Evolutionary conservation across 1,284 basidiomycete species (phyloP).

Genomic region (Tylopilus sp.): DNA sequence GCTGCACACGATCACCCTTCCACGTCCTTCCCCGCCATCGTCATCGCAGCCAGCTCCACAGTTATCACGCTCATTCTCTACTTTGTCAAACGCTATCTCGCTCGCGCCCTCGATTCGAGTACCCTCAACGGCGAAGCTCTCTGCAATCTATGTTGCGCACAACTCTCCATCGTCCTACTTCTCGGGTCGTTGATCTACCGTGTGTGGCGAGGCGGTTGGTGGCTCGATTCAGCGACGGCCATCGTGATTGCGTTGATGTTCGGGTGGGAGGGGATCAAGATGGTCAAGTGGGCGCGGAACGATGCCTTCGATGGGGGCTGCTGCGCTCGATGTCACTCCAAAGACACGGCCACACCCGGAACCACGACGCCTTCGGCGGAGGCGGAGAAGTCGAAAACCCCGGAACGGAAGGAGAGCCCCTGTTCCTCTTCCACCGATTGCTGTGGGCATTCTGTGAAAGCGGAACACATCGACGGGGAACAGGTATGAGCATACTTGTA

Average conservation of each 20-base stretch:
- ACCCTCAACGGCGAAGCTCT: conserved; percentile 41
- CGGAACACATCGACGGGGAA: not conserved
- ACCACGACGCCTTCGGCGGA: not conserved
- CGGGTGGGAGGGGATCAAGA: conserved; percentile 41
- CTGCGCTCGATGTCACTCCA: conserved; percentile 20
- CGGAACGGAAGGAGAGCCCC: not conserved
- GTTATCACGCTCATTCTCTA: conserved; percentile 40
- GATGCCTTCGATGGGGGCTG: conserved; percentile 40
- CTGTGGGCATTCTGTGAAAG: not conserved
- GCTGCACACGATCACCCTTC: conserved; percentile 31
- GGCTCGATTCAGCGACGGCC: conserved; percentile 34
- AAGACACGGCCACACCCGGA: not conserved
- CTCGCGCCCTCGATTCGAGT: conserved; percentile 41
- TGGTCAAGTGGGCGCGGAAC: conserved; percentile 21
- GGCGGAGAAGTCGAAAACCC: not conserved
- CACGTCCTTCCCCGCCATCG: conserved; percentile 26
- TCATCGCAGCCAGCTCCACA: conserved; percentile 40
- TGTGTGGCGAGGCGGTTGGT: conserved; percentile 44
- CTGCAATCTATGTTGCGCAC: conserved; percentile 34
- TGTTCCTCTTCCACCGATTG: not conserved
- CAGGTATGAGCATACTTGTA: not conserved
- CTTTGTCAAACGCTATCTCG: conserved; percentile 43
- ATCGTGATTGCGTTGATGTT: conserved; percentile 34
- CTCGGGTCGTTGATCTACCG: conserved; percentile 35
- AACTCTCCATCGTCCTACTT: conserved; percentile 37